Evolutionary conservation across 768 basidiomycete genomes (phyloP), one percentile per base, ranked within the genome.

Genomic region (Calocybe cyanea): DNA sequence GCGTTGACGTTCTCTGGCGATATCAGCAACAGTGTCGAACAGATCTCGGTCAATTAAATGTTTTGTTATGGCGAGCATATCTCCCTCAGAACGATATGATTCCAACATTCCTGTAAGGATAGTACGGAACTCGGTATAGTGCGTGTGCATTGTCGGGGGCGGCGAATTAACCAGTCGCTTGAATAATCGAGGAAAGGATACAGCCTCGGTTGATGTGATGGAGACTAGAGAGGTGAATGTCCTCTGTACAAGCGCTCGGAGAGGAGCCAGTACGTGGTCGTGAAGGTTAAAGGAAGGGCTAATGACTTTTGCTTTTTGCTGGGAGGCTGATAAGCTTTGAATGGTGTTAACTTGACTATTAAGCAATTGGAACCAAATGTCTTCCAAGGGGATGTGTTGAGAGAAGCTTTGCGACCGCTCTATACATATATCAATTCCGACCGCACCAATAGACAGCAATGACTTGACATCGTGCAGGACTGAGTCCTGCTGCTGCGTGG

Each of bases 41-140:
- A 95, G 65, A 62, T 98, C 95, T 24, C 85, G 76, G 50, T 87
- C 78, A 34, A 93, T 70, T 36, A 98, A 68, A 49, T 82, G 81
- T 51, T 86, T 89, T 18, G 92, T 87, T 56, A 95, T 92, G 34
- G 73, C 65, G 19, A 98, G 70, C 75, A 94, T 81, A 53, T 97
- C 94, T 20, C 88, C 90, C 52, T 99, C 94, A 3, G 87, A 81
- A 31, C 86, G 81, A 67, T 97, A 98, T 2, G 92, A 87, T 58
- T 95, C 92, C 56, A 98, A 66, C 91, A 98, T 99, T n/a, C 91
- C 87, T 0, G 83, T 85, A 23, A 99, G 72, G 49, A 99, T 93
- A 9, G 81, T 78, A 36, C 92, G 78, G 65, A 98, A 95, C 64
- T 98, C 94, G 17, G 85, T 82, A 64, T 97, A 98, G 20, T 83